Conservation (phyloP, 805 yeast species). For the Saccharomycopsis synnaedendra region DNA sequence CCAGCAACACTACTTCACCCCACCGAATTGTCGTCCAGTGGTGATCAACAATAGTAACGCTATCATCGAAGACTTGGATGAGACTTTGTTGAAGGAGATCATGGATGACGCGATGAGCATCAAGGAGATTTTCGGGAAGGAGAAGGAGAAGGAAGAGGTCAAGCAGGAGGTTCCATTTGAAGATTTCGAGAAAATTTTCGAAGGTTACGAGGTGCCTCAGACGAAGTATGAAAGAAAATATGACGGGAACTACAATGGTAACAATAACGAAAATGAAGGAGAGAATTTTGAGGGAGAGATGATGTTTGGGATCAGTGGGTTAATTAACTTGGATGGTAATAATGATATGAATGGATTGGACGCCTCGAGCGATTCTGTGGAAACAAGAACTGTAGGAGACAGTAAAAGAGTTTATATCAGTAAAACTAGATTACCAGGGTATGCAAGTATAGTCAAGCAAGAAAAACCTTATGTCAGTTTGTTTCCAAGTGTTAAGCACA, state of each 20-base stretch:
- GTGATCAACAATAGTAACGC: conserved; percentile 1
- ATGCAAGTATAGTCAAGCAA: too few relatives aligned
- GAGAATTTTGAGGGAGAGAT: not conserved
- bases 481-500: too few relatives aligned
- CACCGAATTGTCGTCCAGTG: conserved; percentile 5
- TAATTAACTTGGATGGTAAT: not conserved
- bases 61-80: not conserved
- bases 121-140: not conserved
- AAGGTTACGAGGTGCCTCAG: not conserved
- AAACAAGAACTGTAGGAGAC: too few relatives aligned
- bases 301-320: not conserved
- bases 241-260: not conserved
- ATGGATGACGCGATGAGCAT: conserved; percentile 3
- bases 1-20: conserved; percentile 2
- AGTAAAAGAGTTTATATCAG: too few relatives aligned
- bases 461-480: too few relatives aligned
- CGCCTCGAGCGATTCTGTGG: not conserved
- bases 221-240: not conserved
- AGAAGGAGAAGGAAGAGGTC: not conserved
- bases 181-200: not conserved
- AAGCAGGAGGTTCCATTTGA: not conserved
- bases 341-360: not conserved
- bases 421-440: too few relatives aligned
- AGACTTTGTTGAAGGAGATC: not conserved
- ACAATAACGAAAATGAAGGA: not conserved